Evolutionary conservation across 371 early-diverging fungal genomes (phyloP), one percentile per base, ranked within the genome.

Genomic region (Coemansia sp.): DNA sequence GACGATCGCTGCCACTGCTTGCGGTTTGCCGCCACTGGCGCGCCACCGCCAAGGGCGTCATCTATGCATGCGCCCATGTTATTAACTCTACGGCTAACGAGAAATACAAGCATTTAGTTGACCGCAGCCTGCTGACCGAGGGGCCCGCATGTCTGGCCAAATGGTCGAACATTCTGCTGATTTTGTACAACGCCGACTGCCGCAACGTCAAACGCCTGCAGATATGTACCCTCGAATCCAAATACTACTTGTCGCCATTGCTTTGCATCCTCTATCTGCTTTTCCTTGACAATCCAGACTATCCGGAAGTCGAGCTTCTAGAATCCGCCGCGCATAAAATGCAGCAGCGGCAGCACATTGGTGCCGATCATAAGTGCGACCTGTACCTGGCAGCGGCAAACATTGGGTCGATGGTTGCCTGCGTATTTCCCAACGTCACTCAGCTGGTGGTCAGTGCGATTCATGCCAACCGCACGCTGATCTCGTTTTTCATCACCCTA

Each of bases 201-300:
- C 5, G 13, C 32, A 51, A 34, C 13, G 51, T 51, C 26, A 31
- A 31, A 13, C 13, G 26, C 13, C 16, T 51, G 51, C 4, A 11
- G 5, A 51, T 51, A 32, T 51, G 31, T 51, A 34, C 32, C 13
- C n/a, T 51, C 13, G 51, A 51, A 34, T 51, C 51, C 11, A 51
- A 34, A 13, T 32, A 26, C 35, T 51, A 51, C 51, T 14, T 51
- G 6, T 34, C 51, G 34, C 31, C 32, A 6, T n/a, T 51, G n/a
- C 31, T 51, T 31, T 34, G 31, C n/a, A 32, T 26, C 4, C 6
- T 51, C 13, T 51, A 51, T n/a, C 13, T 51, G 35, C 34, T 51
- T 10, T 13, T 32, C 9, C 51, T 51, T 8, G 5, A 32, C 8
- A 13, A 31, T 32, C 9, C 31, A 11, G 14, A 14, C 1, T 31